Conservation (phyloP, 139 green algal genomes). For the Tetradesmus obliquus region DNA sequence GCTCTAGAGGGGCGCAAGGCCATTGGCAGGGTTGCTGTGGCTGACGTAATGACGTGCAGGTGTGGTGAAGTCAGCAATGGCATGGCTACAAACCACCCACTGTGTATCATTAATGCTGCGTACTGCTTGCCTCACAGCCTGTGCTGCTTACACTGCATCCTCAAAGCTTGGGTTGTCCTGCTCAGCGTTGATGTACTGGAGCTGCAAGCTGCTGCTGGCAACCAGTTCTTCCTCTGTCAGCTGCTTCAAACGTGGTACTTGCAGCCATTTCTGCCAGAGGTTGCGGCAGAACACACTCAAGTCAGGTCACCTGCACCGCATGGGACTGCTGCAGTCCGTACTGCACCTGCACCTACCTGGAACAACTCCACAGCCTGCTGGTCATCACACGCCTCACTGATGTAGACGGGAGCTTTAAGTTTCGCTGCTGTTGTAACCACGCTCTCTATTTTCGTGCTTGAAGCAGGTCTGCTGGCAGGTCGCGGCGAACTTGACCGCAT, state of each 20-base stretch:
- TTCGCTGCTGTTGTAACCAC: background rate
- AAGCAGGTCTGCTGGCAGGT: background rate
- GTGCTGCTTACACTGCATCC: background rate
- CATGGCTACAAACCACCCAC: too few relatives aligned
- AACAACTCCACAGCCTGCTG: background rate
- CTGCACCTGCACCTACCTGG: background rate
- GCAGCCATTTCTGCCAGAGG: background rate
- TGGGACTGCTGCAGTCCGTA: background rate
- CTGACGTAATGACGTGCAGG: too few relatives aligned
- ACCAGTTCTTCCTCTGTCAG: background rate
- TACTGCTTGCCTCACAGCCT: too few relatives aligned
- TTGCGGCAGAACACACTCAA: background rate
- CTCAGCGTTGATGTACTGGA: background rate
- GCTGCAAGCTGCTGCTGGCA: background rate
- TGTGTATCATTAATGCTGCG: too few relatives aligned
- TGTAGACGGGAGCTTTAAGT: background rate
- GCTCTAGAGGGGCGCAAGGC: too few relatives aligned
- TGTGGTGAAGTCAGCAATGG: too few relatives aligned
- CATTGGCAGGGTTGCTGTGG: too few relatives aligned
- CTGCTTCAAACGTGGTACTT: background rate
- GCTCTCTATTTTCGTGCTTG: slow-evolving; percentile 6
- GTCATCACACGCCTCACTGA: background rate
- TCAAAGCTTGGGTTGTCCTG: background rate
- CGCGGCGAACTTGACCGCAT: slow-evolving; percentile 9
- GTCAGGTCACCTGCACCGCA: background rate